Evolutionary conservation across 129 eudicot genomes (phyloP).

Genomic region (Saussurea involucrata): DNA sequence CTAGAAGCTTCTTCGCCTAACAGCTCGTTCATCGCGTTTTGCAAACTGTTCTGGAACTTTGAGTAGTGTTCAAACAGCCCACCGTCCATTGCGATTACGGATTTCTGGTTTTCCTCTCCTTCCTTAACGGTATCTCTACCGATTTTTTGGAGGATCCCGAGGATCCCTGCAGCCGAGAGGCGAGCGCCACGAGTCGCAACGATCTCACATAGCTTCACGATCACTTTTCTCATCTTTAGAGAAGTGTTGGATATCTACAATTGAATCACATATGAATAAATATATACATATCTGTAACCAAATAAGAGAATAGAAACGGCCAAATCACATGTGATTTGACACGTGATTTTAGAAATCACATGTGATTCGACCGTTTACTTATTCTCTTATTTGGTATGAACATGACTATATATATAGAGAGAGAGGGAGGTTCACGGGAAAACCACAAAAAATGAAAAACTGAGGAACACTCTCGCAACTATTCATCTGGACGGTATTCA

Average conservation of each 20-base stretch:
- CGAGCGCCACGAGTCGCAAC: conserved; percentile 93
- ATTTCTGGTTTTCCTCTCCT: conserved; percentile 46
- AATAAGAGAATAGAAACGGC: too few species aligned
- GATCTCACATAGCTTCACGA: conserved; percentile 66
- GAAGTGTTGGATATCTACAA: conserved; percentile 68
- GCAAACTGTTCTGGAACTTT: conserved; percentile 63
- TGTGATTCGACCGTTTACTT: too few species aligned
- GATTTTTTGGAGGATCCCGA: conserved; percentile 71
- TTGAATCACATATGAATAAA: neutral
- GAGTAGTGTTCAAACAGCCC: conserved; percentile 87
- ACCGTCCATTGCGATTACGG: conserved; percentile 86
- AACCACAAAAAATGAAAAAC: too few species aligned
- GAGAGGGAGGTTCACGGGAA: too few species aligned
- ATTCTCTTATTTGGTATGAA: too few species aligned
- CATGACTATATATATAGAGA: too few species aligned
- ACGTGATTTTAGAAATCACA: too few species aligned
- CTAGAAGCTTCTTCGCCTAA: conserved; percentile 56
- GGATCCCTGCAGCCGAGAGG: conserved; percentile 85
- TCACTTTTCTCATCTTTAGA: conserved; percentile 55
- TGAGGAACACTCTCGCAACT: too few species aligned
- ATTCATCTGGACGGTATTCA: too few species aligned
- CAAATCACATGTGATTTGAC: too few species aligned
- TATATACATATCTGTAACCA: neutral
- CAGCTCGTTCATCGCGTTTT: conserved; percentile 51
- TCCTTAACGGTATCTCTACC: conserved; percentile 55